A percentile compares a stretch with the other conserved stretches of the same genome.
Conservation (phyloP, 352 stramenopile genomes). For the Phytopythium chamaehyphon region DNA sequence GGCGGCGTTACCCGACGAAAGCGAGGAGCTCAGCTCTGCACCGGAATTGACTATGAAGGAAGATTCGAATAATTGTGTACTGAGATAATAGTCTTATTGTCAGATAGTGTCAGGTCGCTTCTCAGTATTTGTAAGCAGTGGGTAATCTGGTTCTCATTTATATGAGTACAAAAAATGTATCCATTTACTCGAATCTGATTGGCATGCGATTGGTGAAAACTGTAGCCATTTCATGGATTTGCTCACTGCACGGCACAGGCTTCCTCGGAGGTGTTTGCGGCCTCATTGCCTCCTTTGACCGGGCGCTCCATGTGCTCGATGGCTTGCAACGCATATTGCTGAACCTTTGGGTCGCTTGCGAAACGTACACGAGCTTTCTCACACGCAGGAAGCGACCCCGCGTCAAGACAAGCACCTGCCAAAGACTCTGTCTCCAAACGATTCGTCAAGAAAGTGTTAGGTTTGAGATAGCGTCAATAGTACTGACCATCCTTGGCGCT, state of each 20-base stretch:
- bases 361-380: slow-evolving; percentile 53
- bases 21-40: too few species aligned
- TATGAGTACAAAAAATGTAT: too few species aligned
- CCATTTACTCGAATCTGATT: too few species aligned
- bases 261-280: not conserved
- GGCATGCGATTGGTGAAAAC: too few species aligned
- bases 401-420: slow-evolving; percentile 40
- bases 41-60: too few species aligned
- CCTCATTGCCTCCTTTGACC: not conserved
- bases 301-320: slow-evolving; percentile 33
- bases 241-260: not conserved
- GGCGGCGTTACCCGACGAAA: too few species aligned
- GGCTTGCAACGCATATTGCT: slow-evolving; percentile 42
- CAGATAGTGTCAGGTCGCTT: too few species aligned
- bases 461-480: not conserved
- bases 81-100: too few species aligned
- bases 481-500: slow-evolving; percentile 42
- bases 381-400: slow-evolving; percentile 37
- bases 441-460: not conserved
- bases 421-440: slow-evolving; percentile 28
- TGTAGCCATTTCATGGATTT: too few species aligned
- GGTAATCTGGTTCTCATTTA: too few species aligned
- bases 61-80: too few species aligned
- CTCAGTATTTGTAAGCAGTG: too few species aligned
- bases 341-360: slow-evolving; percentile 35